Base-by-base conservation (phyloP, 495 filamentous ascomycete species). In the Daldinia vernicosa region DNA sequence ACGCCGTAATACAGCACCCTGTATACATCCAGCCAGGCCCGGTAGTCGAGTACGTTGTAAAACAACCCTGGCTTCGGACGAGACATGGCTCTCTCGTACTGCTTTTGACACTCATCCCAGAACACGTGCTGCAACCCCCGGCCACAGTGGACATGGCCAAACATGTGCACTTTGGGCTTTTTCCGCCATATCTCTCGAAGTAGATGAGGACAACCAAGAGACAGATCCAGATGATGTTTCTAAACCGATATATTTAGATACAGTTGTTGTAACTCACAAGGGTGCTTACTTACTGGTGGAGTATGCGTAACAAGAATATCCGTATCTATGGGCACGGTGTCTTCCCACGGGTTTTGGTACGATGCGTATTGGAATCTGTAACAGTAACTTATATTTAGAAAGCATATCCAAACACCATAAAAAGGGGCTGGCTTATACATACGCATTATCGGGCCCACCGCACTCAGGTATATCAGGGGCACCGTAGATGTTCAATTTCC, bases 231-330 rank as follows among this genome's bases (percentile, higher is more conserved):
- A 76, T 98, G 95, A 72, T 89, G 83, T 74, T 87, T 85, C 60
- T 90, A 81, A 17, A 30, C 11, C 4, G 19, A 1, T 4, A 30
- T 37, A 33, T 27, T 57, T n/a, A 60, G 27, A 27, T 9, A 30
- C 1, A 30, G 28, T 30, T 30, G 28, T 7, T 30, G 0, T 8
- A 30, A 30, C 6, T 30, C 28, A 30, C 28, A 53, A 15, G n/a
- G 1, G 9, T 67, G 7, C 6, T 11, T 39, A 54, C 77, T 57
- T 75, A 84, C 82, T 54, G 83, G 83, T 2, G 83, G 82, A 26
- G 89, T 90, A 75, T 98, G 95, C 9, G 95, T 98, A 43, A 98
- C 80, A 0, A 98, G 83, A 57, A 98, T 87, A 71, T 97, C 94
- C 1, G 89, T 92, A 57, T 91, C 88, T 7, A 78, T 67, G 0